Evolutionary conservation across 2,329 filamentous ascomycete species (phyloP).

Genomic region (Beauveria caledonica): DNA sequence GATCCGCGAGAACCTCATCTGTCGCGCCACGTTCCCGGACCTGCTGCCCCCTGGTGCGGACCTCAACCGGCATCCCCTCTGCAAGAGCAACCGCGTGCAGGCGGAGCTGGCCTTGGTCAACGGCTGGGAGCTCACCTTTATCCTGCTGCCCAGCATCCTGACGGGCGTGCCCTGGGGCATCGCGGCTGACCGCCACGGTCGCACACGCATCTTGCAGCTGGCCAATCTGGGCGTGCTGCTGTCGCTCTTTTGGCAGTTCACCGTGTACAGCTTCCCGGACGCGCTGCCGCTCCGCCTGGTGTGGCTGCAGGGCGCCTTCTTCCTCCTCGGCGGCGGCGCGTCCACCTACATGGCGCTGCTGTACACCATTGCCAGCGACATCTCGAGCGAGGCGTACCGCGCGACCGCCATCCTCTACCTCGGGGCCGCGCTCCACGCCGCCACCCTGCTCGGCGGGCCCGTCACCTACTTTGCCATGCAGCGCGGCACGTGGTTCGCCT

Average conservation of each 20-base stretch:
- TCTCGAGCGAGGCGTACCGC: slow-evolving; percentile 6
- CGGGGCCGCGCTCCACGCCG: slow-evolving; percentile 12
- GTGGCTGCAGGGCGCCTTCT: slow-evolving; percentile 14
- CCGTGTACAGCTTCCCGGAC: slow-evolving; percentile 11
- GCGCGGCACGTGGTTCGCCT: slow-evolving; percentile 10
- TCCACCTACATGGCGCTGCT: slow-evolving; percentile 15
- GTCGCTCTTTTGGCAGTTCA: background rate
- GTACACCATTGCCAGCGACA: slow-evolving; percentile 15
- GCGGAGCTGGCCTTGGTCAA: slow-evolving; percentile 16
- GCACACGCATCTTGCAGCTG: slow-evolving; percentile 13
- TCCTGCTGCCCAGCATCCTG: slow-evolving; percentile 15
- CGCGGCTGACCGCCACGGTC: slow-evolving; percentile 15
- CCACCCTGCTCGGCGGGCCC: slow-evolving; percentile 14
- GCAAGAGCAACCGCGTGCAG: slow-evolving; percentile 17
- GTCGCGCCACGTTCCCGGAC: slow-evolving; percentile 5
- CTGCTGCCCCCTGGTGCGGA: background rate
- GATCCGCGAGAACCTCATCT: slow-evolving; percentile 12
- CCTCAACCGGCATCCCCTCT: slow-evolving; percentile 1
- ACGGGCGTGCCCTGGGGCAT: slow-evolving; percentile 17
- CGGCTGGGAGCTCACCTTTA: slow-evolving; percentile 16
- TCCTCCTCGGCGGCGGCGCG: slow-evolving; percentile 16
- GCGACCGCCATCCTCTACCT: slow-evolving; percentile 15
- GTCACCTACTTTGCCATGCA: slow-evolving; percentile 15
- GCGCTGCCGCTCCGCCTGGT: slow-evolving; percentile 14
- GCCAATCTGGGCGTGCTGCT: slow-evolving; percentile 13